Evolutionary conservation across 2,329 filamentous ascomycete species (phyloP).

Genomic region (Thielaviopsis ethacetica): DNA sequence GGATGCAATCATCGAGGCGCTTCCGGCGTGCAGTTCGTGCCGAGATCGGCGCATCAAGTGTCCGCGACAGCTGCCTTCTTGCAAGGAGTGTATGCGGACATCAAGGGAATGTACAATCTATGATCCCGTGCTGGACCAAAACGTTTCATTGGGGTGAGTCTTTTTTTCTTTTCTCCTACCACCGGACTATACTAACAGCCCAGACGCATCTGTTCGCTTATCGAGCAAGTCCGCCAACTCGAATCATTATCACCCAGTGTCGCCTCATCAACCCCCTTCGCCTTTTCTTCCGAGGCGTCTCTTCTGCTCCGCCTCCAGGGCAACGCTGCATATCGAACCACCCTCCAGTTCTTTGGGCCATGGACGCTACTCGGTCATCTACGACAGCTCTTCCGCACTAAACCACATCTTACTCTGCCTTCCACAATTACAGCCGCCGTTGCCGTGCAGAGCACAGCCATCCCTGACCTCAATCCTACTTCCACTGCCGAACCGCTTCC

Average conservation of each 20-base stretch:
- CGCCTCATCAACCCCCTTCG: neutral
- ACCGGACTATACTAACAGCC: too few relatives aligned
- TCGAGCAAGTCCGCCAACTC: neutral
- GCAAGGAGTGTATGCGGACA: slow-evolving; percentile 3
- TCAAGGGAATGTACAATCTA: slow-evolving; percentile 5
- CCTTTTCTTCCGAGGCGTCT: too few relatives aligned
- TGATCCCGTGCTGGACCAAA: slow-evolving; percentile 3
- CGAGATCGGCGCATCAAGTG: slow-evolving; percentile 12
- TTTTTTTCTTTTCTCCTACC: too few relatives aligned
- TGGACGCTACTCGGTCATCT: slow-evolving; percentile 1
- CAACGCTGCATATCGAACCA: neutral
- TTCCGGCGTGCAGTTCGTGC: slow-evolving; percentile 12
- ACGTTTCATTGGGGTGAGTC: neutral
- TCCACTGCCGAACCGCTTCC: neutral
- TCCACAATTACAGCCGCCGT: neutral
- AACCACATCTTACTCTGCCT: neutral
- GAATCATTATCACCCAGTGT: neutral
- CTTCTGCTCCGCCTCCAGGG: too few relatives aligned
- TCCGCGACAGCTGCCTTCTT: slow-evolving; percentile 10
- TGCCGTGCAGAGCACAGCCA: too few relatives aligned
- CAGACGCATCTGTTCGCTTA: neutral
- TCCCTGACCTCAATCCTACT: neutral
- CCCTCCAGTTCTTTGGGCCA: slow-evolving; percentile 1
- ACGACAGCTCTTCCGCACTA: neutral
- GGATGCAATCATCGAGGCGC: neutral